These are phyloP conservation scores for Geosmithia flava DNA, from an alignment of 2,329 filamentous ascomycete genomes.

Conservation along the genomic window DNA sequence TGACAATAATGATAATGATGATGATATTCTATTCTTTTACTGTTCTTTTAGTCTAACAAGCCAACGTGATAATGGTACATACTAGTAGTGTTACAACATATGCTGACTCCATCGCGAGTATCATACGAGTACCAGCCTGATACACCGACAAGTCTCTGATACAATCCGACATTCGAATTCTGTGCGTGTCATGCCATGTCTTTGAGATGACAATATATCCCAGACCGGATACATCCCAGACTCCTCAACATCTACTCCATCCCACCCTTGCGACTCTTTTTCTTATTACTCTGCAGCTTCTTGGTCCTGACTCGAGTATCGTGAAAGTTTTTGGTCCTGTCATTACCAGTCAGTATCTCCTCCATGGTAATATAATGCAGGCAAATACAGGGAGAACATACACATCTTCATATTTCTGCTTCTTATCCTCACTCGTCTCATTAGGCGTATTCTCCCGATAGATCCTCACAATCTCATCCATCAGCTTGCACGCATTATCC, in stretches of 20 bases:
- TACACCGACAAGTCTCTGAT: too few relatives aligned
- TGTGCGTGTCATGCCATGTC: too few relatives aligned
- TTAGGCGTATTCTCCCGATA: constrained; percentile 33
- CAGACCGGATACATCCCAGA: too few relatives aligned
- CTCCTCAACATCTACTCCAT: too few relatives aligned
- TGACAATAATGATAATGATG: too few relatives aligned
- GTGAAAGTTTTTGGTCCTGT: constrained; percentile 31
- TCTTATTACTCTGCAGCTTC: constrained; percentile 36
- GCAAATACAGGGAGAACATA: constrained; percentile 13
- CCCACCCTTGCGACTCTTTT: constrained; percentile 25
- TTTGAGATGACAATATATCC: too few relatives aligned
- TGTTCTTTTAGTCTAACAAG: too few relatives aligned
- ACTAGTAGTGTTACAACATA: not conserved
- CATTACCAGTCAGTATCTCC: not conserved
- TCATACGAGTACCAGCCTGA: too few relatives aligned
- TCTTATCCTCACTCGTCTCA: constrained; percentile 31
- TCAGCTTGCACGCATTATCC: constrained; percentile 37
- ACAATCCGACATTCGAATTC: too few relatives aligned
- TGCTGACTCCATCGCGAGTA: too few relatives aligned
- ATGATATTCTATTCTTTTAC: too few relatives aligned
- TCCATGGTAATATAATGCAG: not conserved
- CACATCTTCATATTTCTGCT: constrained; percentile 35
- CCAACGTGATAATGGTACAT: not conserved
- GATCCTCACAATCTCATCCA: constrained; percentile 33
- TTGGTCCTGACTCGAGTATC: constrained; percentile 31